phyloP scores from a whole-genome alignment of 306 rosid genomes.

The Arachis hypogaea region DNA sequence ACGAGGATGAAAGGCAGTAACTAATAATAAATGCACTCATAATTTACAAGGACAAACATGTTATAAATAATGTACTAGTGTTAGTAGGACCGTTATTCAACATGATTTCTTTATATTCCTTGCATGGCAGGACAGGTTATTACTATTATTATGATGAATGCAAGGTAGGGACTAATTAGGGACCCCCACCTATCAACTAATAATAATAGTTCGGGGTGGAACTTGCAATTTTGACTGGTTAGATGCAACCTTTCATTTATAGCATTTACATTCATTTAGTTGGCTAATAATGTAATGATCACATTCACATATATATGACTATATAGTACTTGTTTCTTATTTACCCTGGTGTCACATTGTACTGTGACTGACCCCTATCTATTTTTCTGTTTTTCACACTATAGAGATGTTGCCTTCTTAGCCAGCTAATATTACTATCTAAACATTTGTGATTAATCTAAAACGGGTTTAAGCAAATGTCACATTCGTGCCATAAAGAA shows the following conservation, averaged over 20 bases:
- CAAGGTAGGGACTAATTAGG: constrained; percentile 1
- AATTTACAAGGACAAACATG: background rate
- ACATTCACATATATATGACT: background rate
- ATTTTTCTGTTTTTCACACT: background rate
- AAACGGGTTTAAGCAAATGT: constrained; percentile 1
- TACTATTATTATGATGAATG: constrained; percentile 6
- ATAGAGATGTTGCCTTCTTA: background rate
- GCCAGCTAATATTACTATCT: background rate
- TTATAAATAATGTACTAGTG: background rate
- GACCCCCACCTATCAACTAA: background rate
- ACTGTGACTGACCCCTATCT: background rate
- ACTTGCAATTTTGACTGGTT: constrained; percentile 28
- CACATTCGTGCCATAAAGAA: constrained; percentile 3
- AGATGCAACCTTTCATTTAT: background rate
- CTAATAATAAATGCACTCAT: constrained; percentile 38
- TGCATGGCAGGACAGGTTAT: constrained; percentile 34
- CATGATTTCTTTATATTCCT: constrained; percentile 27
- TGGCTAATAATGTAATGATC: constrained; percentile 22
- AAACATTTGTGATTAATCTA: background rate
- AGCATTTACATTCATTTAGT: constrained; percentile 11
- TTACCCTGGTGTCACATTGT: background rate
- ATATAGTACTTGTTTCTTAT: background rate
- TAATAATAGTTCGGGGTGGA: background rate
- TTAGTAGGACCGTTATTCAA: constrained; percentile 38
- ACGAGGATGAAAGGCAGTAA: constrained; percentile 27